phyloP scores from a whole-genome alignment of 176 grass and related monocot genomes.

The Musa itinerans region DNA sequence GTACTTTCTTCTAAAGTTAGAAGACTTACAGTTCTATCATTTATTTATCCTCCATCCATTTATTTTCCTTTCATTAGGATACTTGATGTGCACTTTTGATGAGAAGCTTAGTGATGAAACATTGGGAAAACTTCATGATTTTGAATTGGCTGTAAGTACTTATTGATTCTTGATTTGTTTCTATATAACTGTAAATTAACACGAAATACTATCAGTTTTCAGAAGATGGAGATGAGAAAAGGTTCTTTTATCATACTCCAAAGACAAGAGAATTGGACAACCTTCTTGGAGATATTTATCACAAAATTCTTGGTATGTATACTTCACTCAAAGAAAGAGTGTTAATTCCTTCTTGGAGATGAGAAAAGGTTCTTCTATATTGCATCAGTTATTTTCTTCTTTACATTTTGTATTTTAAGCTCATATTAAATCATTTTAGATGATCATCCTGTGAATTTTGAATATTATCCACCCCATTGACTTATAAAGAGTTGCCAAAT shows the following conservation, averaged over 20 bases:
- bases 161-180: slow-evolving; percentile 6
- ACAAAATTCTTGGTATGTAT: slow-evolving; percentile 94
- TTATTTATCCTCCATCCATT: slow-evolving; percentile 10
- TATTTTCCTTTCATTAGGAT: slow-evolving; percentile 37
- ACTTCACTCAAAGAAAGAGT: background rate
- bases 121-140: slow-evolving; percentile 61
- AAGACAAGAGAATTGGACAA: slow-evolving; percentile 96
- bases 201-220: slow-evolving; percentile 53
- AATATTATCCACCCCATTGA: no score
- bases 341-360: no score
- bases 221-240: slow-evolving; percentile 75
- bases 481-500: no score
- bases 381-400: background rate
- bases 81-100: slow-evolving; percentile 87
- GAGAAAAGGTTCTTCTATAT: no score
- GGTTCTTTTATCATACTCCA: slow-evolving; percentile 88
- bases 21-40: background rate
- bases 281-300: slow-evolving; percentile 97
- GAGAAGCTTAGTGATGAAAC: slow-evolving; percentile 66
- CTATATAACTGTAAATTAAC: slow-evolving; percentile 22
- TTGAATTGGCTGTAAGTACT: slow-evolving; percentile 72
- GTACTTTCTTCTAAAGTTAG: background rate
- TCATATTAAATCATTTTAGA: background rate
- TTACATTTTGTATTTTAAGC: background rate
- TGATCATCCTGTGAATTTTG: background rate